phyloP scores from a whole-genome alignment of 78 protist genomes.

The Dictyostelium intermedium region DNA sequence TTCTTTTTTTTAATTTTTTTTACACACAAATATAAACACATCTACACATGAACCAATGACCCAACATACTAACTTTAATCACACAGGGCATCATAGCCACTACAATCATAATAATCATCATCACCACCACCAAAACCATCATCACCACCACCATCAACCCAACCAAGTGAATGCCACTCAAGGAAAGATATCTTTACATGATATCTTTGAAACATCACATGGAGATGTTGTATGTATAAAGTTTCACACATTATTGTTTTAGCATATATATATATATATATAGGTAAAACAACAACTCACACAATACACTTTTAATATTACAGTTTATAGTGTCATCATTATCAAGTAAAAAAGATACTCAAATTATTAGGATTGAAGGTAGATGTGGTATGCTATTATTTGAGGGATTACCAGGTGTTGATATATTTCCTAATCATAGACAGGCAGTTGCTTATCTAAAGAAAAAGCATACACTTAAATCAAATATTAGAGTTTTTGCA shows the following conservation, averaged over 20 bases:
- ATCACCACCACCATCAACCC: neutral
- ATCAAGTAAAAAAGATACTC: constrained; percentile 73
- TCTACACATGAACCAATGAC: neutral
- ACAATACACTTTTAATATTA: too few relatives aligned
- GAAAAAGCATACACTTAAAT: constrained; percentile 56
- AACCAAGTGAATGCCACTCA: neutral
- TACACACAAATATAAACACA: neutral
- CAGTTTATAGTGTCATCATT: constrained; percentile 69
- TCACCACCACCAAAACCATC: neutral
- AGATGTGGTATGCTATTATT: constrained; percentile 55
- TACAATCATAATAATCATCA: neutral
- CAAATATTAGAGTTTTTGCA: constrained; percentile 51
- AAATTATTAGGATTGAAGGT: constrained; percentile 53
- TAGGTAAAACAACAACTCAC: too few relatives aligned
- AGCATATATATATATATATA: too few relatives aligned
- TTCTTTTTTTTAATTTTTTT: neutral
- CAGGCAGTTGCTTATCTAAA: constrained; percentile 53
- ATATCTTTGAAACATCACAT: constrained; percentile 67
- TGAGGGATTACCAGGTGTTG: constrained; percentile 70
- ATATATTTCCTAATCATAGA: constrained; percentile 66
- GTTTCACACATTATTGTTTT: too few relatives aligned
- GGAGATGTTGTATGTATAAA: constrained; percentile 59
- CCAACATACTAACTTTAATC: neutral
- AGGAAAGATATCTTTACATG: constrained; percentile 36
- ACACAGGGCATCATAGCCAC: neutral